These are phyloP conservation scores for Termitomyces sp. DNA, from an alignment of 768 basidiomycete species.

Conservation along the genomic window DNA sequence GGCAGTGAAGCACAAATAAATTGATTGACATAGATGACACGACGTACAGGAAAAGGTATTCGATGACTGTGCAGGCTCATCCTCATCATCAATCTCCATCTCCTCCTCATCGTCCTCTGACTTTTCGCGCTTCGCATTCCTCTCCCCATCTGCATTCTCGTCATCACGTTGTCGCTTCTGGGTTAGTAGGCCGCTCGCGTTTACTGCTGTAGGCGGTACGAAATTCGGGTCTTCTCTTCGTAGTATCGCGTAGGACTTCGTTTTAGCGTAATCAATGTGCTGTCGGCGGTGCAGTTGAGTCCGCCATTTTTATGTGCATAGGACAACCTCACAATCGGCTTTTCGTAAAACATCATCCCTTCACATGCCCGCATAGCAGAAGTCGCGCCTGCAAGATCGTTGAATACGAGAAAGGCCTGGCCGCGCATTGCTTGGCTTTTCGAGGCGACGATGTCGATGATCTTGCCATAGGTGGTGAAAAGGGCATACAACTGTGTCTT, in stretches of 20 bases:
- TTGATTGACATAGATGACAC: constrained; percentile 22
- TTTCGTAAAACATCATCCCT: constrained; percentile 91
- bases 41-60: constrained; percentile 46
- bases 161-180: constrained; percentile 71
- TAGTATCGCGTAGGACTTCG: constrained; percentile 83
- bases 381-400: constrained; percentile 87
- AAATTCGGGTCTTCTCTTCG: constrained; percentile 79
- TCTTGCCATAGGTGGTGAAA: constrained; percentile 90
- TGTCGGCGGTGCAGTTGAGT: constrained; percentile 28
- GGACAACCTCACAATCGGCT: constrained; percentile 71
- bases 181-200: constrained; percentile 46
- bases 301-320: constrained; percentile 5
- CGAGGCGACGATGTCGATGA: constrained; percentile 90
- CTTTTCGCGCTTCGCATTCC: constrained; percentile 67
- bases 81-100: constrained; percentile 95
- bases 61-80: constrained; percentile 46
- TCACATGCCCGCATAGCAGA: constrained; percentile 91
- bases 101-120: constrained; percentile 77
- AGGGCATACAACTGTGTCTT: constrained; percentile 78
- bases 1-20: constrained; percentile 29
- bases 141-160: constrained; percentile 48
- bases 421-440: constrained; percentile 86
- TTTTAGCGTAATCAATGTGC: constrained; percentile 90
- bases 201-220: constrained; percentile 64
- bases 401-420: constrained; percentile 95